Evolutionary conservation across 1,139 yeast species (phyloP).

Genomic region (Hyphopichia burtonii): DNA sequence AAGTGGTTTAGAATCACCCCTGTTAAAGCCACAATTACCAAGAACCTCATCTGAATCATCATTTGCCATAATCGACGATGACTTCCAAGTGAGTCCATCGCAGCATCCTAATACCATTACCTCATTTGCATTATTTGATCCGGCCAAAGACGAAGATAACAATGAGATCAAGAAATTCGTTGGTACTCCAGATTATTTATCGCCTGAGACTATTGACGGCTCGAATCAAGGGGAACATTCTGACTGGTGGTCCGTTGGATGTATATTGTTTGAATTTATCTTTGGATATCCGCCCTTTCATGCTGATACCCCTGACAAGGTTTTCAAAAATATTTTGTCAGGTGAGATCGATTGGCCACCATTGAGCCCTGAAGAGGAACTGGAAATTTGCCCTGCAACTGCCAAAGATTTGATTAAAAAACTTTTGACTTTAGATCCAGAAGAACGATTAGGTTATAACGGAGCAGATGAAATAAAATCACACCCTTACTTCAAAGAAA

Average conservation of each 20-base stretch:
- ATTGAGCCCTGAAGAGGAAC: conserved; percentile 52
- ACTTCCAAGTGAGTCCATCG: conserved; percentile 27
- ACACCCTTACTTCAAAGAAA: conserved; percentile 73
- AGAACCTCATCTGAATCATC: conserved; percentile 56
- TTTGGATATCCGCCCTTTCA: conserved; percentile 97
- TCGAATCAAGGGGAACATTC: conserved; percentile 80
- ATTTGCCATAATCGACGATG: conserved; percentile 54
- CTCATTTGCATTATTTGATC: conserved; percentile 69
- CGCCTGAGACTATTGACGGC: conserved; percentile 94
- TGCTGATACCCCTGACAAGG: conserved; percentile 74
- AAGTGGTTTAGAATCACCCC: conserved; percentile 49
- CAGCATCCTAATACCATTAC: conserved; percentile 26
- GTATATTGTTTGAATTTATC: conserved; percentile 86
- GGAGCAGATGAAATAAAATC: conserved; percentile 77
- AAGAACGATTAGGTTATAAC: conserved; percentile 64
- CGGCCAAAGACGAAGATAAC: conserved; percentile 48
- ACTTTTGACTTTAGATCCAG: conserved; percentile 63
- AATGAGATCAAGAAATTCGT: conserved; percentile 57
- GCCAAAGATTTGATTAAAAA: conserved; percentile 73
- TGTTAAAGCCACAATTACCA: conserved; percentile 45
- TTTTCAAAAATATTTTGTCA: conserved; percentile 74
- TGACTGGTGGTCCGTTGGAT: conserved; percentile 99
- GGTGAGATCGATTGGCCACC: conserved; percentile 86
- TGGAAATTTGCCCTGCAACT: conserved; percentile 54
- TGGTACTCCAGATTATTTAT: conserved; percentile 97